Percentiles rank a stretch among this genome's conserved stretches.
phyloP scores from a whole-genome alignment of 139 green algal species.

The Asterochloris sp. region DNA sequence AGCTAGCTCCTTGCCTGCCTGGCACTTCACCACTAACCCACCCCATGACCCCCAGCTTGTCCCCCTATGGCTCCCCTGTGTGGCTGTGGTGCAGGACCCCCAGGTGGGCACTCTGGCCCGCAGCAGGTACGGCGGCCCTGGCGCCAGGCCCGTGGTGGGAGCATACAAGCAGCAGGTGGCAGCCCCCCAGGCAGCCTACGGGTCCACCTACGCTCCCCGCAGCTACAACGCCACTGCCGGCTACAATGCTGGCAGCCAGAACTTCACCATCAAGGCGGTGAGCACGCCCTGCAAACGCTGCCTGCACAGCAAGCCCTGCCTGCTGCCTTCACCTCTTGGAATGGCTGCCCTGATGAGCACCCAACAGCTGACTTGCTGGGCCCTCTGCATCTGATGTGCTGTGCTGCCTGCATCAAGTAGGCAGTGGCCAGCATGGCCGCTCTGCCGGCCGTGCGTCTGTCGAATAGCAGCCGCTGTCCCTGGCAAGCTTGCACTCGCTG shows the following conservation, averaged over 20 bases:
- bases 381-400: no score
- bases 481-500: no score
- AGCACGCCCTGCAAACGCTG: no score
- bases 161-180: conserved; percentile 11
- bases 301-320: no score
- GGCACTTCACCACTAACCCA: neutral
- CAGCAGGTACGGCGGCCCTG: conserved; percentile 7
- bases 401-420: no score
- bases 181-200: neutral
- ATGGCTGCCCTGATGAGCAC: no score
- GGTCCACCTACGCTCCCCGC: conserved; percentile 11
- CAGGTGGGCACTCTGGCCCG: conserved; percentile 9
- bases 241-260: neutral
- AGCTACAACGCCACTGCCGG: conserved; percentile 2
- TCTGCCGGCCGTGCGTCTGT: no score
- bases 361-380: no score
- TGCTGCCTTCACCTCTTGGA: no score
- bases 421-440: no score
- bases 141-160: neutral
- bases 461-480: no score
- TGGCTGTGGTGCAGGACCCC: conserved; percentile 11
- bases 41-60: no score
- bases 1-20: neutral
- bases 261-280: conserved; percentile 18
- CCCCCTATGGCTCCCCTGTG: neutral